Percentiles rank a stretch among this genome's conserved stretches.
These are phyloP conservation scores for Oryza meridionalis DNA, from an alignment of 176 grass and related monocot genomes.

Conservation along the genomic window DNA sequence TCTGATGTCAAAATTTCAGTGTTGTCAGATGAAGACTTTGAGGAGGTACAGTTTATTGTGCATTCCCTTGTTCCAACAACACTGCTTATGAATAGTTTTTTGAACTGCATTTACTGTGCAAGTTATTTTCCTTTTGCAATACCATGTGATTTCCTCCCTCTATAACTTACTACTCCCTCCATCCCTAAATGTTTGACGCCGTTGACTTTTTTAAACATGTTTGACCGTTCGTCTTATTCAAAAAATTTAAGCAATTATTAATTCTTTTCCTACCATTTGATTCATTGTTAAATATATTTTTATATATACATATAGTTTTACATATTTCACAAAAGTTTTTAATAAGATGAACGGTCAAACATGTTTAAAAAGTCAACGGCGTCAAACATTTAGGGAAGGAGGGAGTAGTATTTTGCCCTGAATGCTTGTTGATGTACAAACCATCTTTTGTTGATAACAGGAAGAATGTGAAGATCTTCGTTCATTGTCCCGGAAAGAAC, in stretches of 20 bases:
- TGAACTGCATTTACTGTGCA: conserved; percentile 7
- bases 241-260: no score
- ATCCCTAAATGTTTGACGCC: no score
- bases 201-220: no score
- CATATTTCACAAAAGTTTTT: no score
- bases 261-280: no score
- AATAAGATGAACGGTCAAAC: no score
- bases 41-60: conserved; percentile 64
- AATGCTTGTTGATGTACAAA: conserved; percentile 34
- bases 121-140: neutral
- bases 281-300: no score
- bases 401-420: conserved; percentile 16
- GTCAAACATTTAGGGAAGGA: no score
- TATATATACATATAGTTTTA: no score
- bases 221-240: no score
- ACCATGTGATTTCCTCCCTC: neutral
- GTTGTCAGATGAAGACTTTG: conserved; percentile 79
- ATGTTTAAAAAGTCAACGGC: no score
- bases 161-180: conserved; percentile 25
- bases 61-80: neutral
- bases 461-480: conserved; percentile 77
- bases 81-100: conserved; percentile 17
- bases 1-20: conserved; percentile 67
- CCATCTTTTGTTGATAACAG: conserved; percentile 50
- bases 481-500: conserved; percentile 60